These are phyloP conservation scores for Candida insectorum DNA, from an alignment of 805 yeast genomes.

Conservation along the genomic window DNA sequence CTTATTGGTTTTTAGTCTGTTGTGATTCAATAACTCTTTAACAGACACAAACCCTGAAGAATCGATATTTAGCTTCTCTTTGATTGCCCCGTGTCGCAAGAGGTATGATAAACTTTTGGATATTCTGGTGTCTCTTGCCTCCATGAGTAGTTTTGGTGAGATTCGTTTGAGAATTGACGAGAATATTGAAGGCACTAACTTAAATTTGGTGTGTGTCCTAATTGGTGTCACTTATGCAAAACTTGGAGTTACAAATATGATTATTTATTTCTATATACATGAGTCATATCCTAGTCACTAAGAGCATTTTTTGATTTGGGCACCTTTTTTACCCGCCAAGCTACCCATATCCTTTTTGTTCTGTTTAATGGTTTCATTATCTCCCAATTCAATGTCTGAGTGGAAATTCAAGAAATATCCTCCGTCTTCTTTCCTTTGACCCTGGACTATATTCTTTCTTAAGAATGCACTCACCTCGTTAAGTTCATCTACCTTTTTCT, in stretches of 20 bases:
- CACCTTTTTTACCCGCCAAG: constrained; percentile 49
- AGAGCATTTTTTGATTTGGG: constrained; percentile 5
- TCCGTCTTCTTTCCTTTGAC: constrained; percentile 45
- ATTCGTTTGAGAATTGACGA: no score
- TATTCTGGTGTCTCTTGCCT: constrained; percentile 47
- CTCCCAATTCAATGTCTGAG: constrained; percentile 82
- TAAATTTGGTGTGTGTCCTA: no score
- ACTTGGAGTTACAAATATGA: no score
- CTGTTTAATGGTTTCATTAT: constrained; percentile 73
- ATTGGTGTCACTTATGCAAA: no score
- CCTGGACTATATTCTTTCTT: constrained; percentile 83
- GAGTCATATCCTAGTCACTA: no score
- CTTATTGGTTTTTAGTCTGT: constrained; percentile 53
- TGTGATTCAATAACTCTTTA: constrained; percentile 49
- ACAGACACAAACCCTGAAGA: constrained; percentile 63
- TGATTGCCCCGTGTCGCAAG: constrained; percentile 80
- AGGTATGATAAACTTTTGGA: constrained; percentile 76
- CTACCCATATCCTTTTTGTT: constrained; percentile 42
- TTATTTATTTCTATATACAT: not conserved
- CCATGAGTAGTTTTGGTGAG: not conserved
- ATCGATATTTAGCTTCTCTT: constrained; percentile 65
- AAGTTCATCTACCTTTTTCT: constrained; percentile 49
- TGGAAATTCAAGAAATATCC: constrained; percentile 67
- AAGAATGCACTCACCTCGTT: constrained; percentile 72
- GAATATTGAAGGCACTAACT: no score